Evolutionary conservation across 2,329 filamentous ascomycete species (phyloP).

Genomic region (Aspergillus glaucus): DNA sequence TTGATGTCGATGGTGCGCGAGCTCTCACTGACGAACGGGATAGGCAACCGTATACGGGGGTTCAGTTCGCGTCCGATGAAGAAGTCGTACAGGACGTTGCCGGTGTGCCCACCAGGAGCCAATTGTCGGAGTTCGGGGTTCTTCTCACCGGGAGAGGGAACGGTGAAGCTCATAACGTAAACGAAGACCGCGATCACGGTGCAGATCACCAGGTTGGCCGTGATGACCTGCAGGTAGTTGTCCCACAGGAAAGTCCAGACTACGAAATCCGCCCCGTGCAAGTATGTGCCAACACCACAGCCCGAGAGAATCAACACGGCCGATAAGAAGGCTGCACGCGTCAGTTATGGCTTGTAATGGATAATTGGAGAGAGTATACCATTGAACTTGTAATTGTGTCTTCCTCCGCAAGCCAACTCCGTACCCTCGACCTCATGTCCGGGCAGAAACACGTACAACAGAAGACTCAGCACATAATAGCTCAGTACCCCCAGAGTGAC

Average conservation of each 20-base stretch:
- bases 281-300: slow-evolving; percentile 65
- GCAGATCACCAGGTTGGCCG: slow-evolving; percentile 72
- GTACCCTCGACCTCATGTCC: slow-evolving; percentile 66
- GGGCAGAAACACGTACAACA: slow-evolving; percentile 71
- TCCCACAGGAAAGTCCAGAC: slow-evolving; percentile 92
- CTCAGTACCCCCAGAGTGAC: slow-evolving; percentile 64
- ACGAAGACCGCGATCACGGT: slow-evolving; percentile 68
- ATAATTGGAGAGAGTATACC: slow-evolving; percentile 39
- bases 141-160: slow-evolving; percentile 55
- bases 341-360: slow-evolving; percentile 2
- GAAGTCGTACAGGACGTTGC: slow-evolving; percentile 89
- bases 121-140: slow-evolving; percentile 70
- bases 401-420: slow-evolving; percentile 62
- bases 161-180: slow-evolving; percentile 74
- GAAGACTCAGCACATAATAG: slow-evolving; percentile 71
- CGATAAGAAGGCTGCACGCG: slow-evolving; percentile 62
- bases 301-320: slow-evolving; percentile 65
- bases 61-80: slow-evolving; percentile 96
- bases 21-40: slow-evolving; percentile 54
- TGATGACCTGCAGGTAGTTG: slow-evolving; percentile 81
- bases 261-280: slow-evolving; percentile 72
- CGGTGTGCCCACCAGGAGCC: slow-evolving; percentile 71
- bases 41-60: slow-evolving; percentile 59
- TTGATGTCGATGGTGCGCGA: slow-evolving; percentile 75
- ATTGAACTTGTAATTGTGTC: slow-evolving; percentile 77